Evolutionary conservation across 2,329 filamentous ascomycete species (phyloP), one percentile per base, ranked within the genome.

Genomic region (Claviceps cyperi): DNA sequence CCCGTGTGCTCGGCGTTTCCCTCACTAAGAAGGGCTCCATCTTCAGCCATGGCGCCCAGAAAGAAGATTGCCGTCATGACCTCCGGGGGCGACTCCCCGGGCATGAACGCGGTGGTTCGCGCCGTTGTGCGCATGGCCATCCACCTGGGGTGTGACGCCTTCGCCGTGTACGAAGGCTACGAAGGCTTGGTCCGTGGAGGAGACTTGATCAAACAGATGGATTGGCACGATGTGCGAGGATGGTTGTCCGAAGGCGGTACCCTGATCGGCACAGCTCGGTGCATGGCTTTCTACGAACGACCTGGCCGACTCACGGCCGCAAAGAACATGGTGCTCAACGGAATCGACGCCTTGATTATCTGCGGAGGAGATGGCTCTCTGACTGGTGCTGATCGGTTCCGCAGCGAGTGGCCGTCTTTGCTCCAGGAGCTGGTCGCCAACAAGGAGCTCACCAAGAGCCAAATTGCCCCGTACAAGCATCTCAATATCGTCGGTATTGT

Each of bases 401-500:
- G 92, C 55, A 73, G 78, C 47, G 92, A 98, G 65, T 98, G 92
- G 92, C 87, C 90, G 3, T 81, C 84, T 43, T 75, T 98, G 55
- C 67, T 98, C 52, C 73, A 86, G 48, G 92, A 98, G 72, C 77
- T 98, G 54, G 84, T 97, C 37, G 64, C 78, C 47, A 85, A 69
- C 2, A 81, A 81, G 49, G 76, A 91, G 61, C 74, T 96, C 59
- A 83, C 79, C 6, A 61, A 71, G 43, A 77, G 83, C 51, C 83
- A 95, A 63, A 70, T 87, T 52, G 73, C 80, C 44, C 84, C 86
- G 2, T 94, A 88, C 74, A 77, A 78, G 61, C 81, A 94, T 58
- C 78, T 98, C 62, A 98, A 97, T 69, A 95, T 98, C 57, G 91
- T 97, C 49, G 92, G 92, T 46, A 74, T 97, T 48, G 92, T 98